Evolutionary conservation across 208 protist genomes (phyloP), one percentile per base, ranked within the genome.

Genomic region (Spongospora subterranea): DNA sequence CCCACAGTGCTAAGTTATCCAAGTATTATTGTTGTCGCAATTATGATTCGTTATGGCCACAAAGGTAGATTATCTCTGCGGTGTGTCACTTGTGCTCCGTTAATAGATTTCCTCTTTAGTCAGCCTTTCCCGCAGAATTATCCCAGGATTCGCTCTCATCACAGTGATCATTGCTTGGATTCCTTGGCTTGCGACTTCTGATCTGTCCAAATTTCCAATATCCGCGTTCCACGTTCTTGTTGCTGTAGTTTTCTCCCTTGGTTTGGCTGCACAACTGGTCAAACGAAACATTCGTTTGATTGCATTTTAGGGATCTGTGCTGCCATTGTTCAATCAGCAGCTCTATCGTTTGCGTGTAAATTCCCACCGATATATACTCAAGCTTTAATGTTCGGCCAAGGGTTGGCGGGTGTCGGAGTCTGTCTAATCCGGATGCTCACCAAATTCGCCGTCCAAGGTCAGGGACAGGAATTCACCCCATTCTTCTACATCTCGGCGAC

Each of bases 291-390:
- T 60, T 24, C 24, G 24, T 29, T 29, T 29, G 13, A 6, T 24
- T 60, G 24, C 24, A 6, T 60, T 24, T 29, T 24, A 60, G 50
- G 50, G 13, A n/a, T 82, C 6, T 82, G 71, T 43, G 35, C 35
- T 6, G 6, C 71, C 17, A 35, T 82, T 6, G 35, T 82, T 45
- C 71, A 82, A 43, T 82, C 71, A 43, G 35, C 35, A 35, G 6
- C 40, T 6, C 40, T 82, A 13, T 35, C 71, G 17, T 82, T 82
- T 43, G 71, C 71, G 35, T 40, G 71, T 43, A 82, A 82, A 82
- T 43, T 82, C 40, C 71, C 71, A 82, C 71, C 71, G 35, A 35
- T 82, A 6, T 82, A 82, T n/a, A 82, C n/a, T 6, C 71, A 82
- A 35, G 6, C 71, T 6, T 6, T 82, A 20, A 82, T 82, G 71